Percentiles rank a stretch among this genome's conserved stretches.
Evolutionary conservation across 177 flowering plant species (phyloP).

Genomic region (Tripterygium wilfordii): DNA sequence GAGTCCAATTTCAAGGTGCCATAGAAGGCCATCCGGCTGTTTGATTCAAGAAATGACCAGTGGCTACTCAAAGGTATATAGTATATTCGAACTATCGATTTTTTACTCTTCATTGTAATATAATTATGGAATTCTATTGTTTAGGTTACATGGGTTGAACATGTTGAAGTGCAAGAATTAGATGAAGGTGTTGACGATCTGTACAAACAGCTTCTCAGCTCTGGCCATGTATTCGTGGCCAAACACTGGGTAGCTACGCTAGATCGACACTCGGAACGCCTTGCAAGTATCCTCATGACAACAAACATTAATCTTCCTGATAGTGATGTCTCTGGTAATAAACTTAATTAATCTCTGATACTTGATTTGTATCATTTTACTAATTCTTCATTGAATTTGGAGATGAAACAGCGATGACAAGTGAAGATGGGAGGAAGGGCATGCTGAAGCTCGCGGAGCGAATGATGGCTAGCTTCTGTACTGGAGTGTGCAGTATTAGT

Average conservation of each 20-base stretch:
- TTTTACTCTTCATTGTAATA: too few relatives aligned
- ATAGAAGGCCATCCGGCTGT: conserved; percentile 92
- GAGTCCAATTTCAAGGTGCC: conserved; percentile 34
- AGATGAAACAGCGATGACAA: conserved; percentile 39
- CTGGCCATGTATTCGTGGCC: conserved; percentile 76
- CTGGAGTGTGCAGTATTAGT: conserved; percentile 80
- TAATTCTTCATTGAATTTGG: not conserved
- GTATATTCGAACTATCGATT: not conserved
- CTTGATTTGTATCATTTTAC: too few relatives aligned
- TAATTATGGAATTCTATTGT: not conserved
- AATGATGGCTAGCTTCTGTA: conserved; percentile 78
- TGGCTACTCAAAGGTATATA: conserved; percentile 71
- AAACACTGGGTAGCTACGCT: conserved; percentile 74
- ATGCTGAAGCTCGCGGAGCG: conserved; percentile 84
- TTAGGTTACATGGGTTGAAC: conserved; percentile 87
- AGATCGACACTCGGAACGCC: conserved; percentile 77
- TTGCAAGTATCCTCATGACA: conserved; percentile 74
- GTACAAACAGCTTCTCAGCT: conserved; percentile 52
- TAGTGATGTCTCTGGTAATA: conserved; percentile 19
- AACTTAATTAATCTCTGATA: too few relatives aligned
- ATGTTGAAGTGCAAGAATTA: conserved; percentile 80
- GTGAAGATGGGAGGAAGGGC: conserved; percentile 67
- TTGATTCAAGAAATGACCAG: conserved; percentile 75
- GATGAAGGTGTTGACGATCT: conserved; percentile 60
- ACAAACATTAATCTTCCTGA: conserved; percentile 48